A percentile compares a stretch with the other conserved stretches of the same genome.
These are phyloP conservation scores for Eimeria falciformis DNA, from an alignment of 169 alveolate species.

Conservation along the genomic window DNA sequence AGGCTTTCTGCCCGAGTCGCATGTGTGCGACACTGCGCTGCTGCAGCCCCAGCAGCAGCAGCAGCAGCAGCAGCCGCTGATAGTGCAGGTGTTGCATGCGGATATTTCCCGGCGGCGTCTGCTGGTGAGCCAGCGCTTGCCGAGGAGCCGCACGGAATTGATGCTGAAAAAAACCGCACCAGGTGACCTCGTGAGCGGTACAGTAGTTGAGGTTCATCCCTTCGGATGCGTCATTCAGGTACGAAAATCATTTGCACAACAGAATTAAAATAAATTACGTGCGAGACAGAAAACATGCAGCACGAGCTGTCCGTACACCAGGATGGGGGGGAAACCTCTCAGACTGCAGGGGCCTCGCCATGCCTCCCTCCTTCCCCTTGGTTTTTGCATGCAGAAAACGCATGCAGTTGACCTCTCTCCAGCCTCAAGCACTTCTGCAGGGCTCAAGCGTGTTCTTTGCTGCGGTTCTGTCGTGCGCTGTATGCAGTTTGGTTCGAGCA, in stretches of 20 bases:
- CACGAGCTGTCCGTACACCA: too few species aligned
- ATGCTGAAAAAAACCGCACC: neutral
- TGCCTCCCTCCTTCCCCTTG: too few species aligned
- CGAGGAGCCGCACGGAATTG: constrained; percentile 16
- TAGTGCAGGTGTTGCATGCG: constrained; percentile 39
- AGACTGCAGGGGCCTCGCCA: too few species aligned
- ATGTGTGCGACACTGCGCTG: neutral
- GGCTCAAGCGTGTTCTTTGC: too few species aligned
- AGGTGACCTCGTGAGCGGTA: constrained; percentile 29
- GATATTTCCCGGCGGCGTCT: constrained; percentile 30
- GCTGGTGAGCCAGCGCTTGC: constrained; percentile 37
- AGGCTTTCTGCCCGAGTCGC: constrained; percentile 55
- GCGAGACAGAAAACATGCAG: too few species aligned
- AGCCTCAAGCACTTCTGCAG: too few species aligned
- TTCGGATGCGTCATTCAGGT: constrained; percentile 55
- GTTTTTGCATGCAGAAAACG: too few species aligned
- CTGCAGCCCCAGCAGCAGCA: neutral
- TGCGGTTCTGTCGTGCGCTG: too few species aligned
- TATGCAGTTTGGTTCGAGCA: constrained; percentile 49
- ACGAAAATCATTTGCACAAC: too few species aligned
- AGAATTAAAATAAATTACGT: too few species aligned
- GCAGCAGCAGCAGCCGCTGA: constrained; percentile 42
- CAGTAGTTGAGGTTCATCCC: constrained; percentile 30
- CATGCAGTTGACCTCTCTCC: too few species aligned
- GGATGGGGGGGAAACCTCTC: too few species aligned